Evolutionary conservation across 1,284 basidiomycete genomes (phyloP), one percentile per base, ranked within the genome.

Genomic region (Malassezia slooffiae): DNA sequence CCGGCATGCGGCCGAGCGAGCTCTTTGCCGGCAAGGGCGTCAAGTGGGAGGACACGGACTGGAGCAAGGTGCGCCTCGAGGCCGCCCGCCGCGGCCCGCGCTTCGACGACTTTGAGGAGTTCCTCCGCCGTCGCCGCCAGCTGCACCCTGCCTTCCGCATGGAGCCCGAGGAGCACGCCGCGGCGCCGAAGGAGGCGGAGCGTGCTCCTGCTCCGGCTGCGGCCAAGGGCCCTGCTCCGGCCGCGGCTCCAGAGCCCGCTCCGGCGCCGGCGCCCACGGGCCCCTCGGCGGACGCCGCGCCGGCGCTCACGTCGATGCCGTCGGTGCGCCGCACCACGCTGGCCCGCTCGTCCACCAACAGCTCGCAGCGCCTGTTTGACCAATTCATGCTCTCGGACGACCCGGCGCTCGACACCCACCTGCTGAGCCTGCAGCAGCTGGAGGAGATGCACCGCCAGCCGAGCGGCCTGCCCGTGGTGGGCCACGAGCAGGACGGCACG

Each of bases 11-110:
- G 13, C 60, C 60, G 2, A 58, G 55, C 12, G 60, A 62, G 22
- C 45, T 58, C 19, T 62, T 60, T 32, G 60, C 58, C 11, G 60
- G 58, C 28, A 60, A 60, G 34, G 60, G 58, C 22, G 53, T 62
- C 17, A 49, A 57, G 34, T 62, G 60, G 60, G 45, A 58, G n/a
- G 34, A 50, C 34, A 47, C 58, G 37, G 51, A 53, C 54, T 62
- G 41, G 55, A 34, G 39, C 46, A 47, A 44, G 17, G 30, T 50
- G 19, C 38, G 40, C 31, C 49, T 49, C 24, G 34, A 41, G 8
- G 36, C 48, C 9, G 17, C 47, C 33, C 40, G 34, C 44, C 28
- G 22, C 38, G 31, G 20, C 34, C n/a, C n/a, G n/a, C n/a, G n/a
- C n/a, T n/a, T n/a, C n/a, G n/a, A 52, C 26, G 56, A 62, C 28